These are phyloP conservation scores for Akanthomyces dipterigenus DNA, from an alignment of 2,329 filamentous ascomycete species.

Conservation along the genomic window DNA sequence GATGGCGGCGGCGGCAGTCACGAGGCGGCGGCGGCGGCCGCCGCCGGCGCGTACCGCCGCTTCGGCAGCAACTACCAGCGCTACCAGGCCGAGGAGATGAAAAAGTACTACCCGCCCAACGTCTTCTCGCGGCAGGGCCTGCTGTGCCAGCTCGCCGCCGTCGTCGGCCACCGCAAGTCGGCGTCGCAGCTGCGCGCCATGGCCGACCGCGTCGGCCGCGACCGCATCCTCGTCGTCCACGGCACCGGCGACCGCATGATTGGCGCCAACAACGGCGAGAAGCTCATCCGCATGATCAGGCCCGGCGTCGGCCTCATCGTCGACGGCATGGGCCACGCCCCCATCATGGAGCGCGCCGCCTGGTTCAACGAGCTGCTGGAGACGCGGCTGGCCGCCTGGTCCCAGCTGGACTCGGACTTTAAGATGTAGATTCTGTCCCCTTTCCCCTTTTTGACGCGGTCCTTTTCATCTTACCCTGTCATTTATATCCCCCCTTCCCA, in stretches of 20 bases:
- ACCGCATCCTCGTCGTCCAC: conserved; percentile 71
- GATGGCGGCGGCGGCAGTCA: not conserved
- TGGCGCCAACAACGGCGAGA: conserved; percentile 59
- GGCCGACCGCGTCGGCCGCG: conserved; percentile 61
- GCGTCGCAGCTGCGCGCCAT: conserved; percentile 56
- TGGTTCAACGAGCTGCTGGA: conserved; percentile 64
- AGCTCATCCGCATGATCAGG: conserved; percentile 57
- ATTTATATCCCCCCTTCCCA: not conserved
- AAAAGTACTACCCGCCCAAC: conserved; percentile 56
- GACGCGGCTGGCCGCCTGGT: conserved; percentile 46
- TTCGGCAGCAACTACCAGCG: conserved; percentile 77
- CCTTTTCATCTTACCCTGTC: not conserved
- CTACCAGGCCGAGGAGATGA: conserved; percentile 71
- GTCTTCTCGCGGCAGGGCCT: conserved; percentile 63
- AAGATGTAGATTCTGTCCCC: not conserved
- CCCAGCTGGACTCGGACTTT: conserved; percentile 29
- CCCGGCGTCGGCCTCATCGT: conserved; percentile 57
- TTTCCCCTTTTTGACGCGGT: too few relatives aligned
- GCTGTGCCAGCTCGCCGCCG: conserved; percentile 69
- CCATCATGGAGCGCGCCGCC: conserved; percentile 61
- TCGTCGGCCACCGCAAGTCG: conserved; percentile 73
- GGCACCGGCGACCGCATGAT: conserved; percentile 76
- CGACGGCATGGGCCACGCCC: conserved; percentile 69
- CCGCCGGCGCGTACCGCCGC: conserved; percentile 33
- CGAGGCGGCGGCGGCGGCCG: conserved; percentile 11